Evolutionary conservation across 345 rosid genomes (phyloP).

Genomic region (Eucalyptus pauciflora): DNA sequence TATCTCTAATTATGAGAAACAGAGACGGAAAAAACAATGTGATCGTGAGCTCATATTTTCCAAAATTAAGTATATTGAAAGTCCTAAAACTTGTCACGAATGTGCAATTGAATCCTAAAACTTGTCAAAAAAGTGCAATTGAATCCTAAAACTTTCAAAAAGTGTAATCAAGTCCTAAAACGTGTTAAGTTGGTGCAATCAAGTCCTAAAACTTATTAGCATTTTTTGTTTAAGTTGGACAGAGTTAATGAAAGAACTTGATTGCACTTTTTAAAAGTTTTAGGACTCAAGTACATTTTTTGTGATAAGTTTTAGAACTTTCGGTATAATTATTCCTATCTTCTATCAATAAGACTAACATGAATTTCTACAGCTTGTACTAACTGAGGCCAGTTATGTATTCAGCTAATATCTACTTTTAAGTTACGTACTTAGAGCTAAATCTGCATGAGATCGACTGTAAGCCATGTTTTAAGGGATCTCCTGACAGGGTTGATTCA

Average conservation of each 20-base stretch:
- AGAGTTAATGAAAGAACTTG: neutral
- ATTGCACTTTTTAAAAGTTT: neutral
- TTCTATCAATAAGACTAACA: neutral
- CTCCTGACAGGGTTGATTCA: neutral
- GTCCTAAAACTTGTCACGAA: neutral
- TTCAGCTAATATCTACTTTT: neutral
- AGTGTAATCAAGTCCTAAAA: no score
- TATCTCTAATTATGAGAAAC: neutral
- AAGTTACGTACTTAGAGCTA: neutral
- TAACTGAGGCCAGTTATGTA: neutral
- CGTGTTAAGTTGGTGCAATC: no score
- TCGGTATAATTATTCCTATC: no score
- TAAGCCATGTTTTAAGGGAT: neutral
- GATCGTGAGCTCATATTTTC: neutral
- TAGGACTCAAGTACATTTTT: no score
- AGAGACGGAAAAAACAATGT: neutral
- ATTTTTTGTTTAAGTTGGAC: no score
- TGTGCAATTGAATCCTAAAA: no score
- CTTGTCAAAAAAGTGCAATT: neutral
- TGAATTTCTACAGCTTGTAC: neutral
- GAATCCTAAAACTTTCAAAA: neutral
- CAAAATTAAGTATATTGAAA: no score
- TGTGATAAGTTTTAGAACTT: no score
- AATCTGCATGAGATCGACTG: neutral
- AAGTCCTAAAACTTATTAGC: no score